Conservation (phyloP, 306 rosid species). For the Alnus rubra region DNA sequence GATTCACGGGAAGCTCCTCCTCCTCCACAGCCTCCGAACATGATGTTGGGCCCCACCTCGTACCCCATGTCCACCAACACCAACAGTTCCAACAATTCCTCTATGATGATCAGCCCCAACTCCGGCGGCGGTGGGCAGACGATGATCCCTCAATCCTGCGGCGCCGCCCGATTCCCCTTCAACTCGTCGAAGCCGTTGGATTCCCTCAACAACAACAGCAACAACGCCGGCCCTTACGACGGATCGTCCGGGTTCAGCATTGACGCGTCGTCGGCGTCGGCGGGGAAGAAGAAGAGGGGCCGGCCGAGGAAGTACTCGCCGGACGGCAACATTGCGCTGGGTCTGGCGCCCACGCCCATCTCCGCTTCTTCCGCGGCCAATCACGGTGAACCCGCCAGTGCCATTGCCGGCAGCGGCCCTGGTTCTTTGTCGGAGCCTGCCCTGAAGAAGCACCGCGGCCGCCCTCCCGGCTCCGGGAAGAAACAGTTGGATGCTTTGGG, state of each 20-base stretch:
- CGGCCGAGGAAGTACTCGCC: constrained; percentile 78
- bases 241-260: constrained; percentile 53
- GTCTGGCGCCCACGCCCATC: constrained; percentile 49
- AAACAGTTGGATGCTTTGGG: constrained; percentile 68
- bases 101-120: constrained; percentile 51
- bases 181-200: constrained; percentile 50
- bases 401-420: constrained; percentile 30
- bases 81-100: constrained; percentile 20
- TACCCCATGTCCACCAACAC: constrained; percentile 26
- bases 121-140: constrained; percentile 37
- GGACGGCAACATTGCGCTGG: constrained; percentile 73
- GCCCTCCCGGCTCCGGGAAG: constrained; percentile 81
- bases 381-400: constrained; percentile 53
- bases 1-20: constrained; percentile 64
- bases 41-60: constrained; percentile 54
- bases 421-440: constrained; percentile 41
- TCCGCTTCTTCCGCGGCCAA: constrained; percentile 41
- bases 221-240: constrained; percentile 44
- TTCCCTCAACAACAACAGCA: constrained; percentile 16
- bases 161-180: constrained; percentile 66
- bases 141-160: constrained; percentile 40
- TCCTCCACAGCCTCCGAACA: constrained; percentile 37
- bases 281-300: constrained; percentile 82
- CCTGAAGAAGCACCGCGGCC: constrained; percentile 65
- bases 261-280: constrained; percentile 25